These are phyloP conservation scores for Tilletia setariae DNA, from an alignment of 1,284 basidiomycete species.

Conservation along the genomic window DNA sequence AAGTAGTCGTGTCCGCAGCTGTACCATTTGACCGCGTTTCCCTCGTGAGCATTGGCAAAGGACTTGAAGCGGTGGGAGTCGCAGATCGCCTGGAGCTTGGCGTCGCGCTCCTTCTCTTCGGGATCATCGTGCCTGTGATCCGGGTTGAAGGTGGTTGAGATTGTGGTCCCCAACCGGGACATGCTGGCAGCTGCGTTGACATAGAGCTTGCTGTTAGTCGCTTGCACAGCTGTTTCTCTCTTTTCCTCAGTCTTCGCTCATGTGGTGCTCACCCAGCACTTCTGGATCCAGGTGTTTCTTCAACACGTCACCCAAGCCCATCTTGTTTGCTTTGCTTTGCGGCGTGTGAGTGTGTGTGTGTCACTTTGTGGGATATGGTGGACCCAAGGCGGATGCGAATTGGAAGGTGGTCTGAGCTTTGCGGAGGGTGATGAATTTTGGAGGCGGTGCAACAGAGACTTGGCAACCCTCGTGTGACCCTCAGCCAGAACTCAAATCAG, in stretches of 20 bases:
- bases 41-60: constrained; percentile 68
- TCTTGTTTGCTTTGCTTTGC: constrained; percentile 3
- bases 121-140: constrained; percentile 68
- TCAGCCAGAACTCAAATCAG: no score
- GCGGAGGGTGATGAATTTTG: no score
- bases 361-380: no score
- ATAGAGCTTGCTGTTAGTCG: neutral
- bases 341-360: neutral
- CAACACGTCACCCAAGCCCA: constrained; percentile 24
- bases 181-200: neutral
- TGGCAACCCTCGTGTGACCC: no score
- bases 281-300: constrained; percentile 26
- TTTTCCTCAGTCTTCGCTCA: no score
- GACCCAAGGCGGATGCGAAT: neutral
- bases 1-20: constrained; percentile 68
- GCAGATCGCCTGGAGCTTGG: constrained; percentile 68
- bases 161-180: constrained; percentile 18
- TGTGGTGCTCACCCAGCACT: constrained; percentile 18
- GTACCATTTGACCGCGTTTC: constrained; percentile 81
- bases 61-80: constrained; percentile 75
- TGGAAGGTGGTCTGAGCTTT: neutral
- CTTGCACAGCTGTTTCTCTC: no score
- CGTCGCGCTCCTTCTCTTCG: constrained; percentile 65
- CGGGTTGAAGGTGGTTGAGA: constrained; percentile 53
- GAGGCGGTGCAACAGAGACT: no score